These are phyloP conservation scores for Pichia norvegensis DNA, from an alignment of 1,139 yeast genomes.

Conservation along the genomic window DNA sequence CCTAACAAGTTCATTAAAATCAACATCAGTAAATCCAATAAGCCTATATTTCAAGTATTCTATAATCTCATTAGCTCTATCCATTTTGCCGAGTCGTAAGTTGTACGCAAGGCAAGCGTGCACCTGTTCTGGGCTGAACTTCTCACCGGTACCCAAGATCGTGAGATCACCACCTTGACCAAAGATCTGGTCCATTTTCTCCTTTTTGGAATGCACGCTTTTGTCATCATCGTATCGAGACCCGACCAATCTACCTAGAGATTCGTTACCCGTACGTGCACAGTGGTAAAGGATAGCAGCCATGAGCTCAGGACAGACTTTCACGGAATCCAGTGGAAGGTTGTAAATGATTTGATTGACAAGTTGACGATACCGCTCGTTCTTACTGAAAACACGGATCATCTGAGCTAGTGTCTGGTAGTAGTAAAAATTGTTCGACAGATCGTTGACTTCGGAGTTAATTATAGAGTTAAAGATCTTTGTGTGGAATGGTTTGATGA, in stretches of 20 bases:
- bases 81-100: conserved; percentile 32
- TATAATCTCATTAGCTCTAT: conserved; percentile 34
- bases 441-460: conserved; percentile 21
- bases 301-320: conserved; percentile 31
- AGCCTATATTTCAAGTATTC: conserved; percentile 20
- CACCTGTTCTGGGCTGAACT: conserved; percentile 26
- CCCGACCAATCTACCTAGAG: conserved; percentile 28
- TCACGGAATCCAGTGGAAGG: conserved; percentile 31
- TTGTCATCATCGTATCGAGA: conserved; percentile 22
- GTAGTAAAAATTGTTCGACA: conserved; percentile 24
- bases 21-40: conserved; percentile 18
- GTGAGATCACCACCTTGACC: conserved; percentile 12
- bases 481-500: conserved; percentile 26
- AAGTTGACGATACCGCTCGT: conserved; percentile 27
- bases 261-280: conserved; percentile 24
- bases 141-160: conserved; percentile 12
- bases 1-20: conserved; percentile 24
- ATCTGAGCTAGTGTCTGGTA: conserved; percentile 28
- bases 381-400: conserved; percentile 29
- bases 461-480: conserved; percentile 21
- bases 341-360: conserved; percentile 28
- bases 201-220: conserved; percentile 1
- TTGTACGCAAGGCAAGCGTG: conserved; percentile 35
- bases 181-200: conserved; percentile 3
- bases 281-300: conserved; percentile 31